Percentiles rank a stretch among this genome's conserved stretches.
These are phyloP conservation scores for Rhodotorula kratochvilovae DNA, from an alignment of 768 basidiomycete genomes.

Conservation along the genomic window DNA sequence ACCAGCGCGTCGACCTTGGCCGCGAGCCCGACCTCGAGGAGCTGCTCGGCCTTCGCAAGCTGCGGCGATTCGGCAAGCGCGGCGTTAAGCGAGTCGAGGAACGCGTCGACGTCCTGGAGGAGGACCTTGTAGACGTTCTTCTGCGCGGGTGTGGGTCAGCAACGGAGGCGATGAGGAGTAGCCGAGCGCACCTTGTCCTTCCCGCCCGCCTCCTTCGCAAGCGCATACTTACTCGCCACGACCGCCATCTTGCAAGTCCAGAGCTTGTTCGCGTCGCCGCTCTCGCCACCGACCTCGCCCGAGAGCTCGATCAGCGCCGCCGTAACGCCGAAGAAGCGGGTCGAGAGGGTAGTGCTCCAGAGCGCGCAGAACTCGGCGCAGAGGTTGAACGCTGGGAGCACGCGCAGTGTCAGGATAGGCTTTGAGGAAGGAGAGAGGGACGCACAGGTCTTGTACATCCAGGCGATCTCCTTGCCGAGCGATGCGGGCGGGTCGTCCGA, in stretches of 20 bases:
- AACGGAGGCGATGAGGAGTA: background rate
- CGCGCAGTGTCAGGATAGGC: background rate
- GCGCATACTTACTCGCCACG: background rate
- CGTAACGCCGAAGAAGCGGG: background rate
- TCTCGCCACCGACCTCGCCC: background rate
- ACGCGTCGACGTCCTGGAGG: background rate
- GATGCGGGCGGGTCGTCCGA: background rate
- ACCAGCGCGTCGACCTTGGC: background rate
- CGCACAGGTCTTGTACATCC: slow-evolving; percentile 16
- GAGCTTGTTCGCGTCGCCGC: background rate
- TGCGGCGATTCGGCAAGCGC: background rate
- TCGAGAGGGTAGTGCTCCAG: background rate
- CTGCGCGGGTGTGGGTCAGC: background rate
- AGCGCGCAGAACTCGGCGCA: background rate
- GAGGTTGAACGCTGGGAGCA: slow-evolving; percentile 9
- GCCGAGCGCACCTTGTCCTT: background rate
- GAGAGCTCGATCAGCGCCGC: slow-evolving; percentile 10
- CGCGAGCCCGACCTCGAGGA: slow-evolving; percentile 1
- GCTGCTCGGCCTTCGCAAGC: background rate
- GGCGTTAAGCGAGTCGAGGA: background rate
- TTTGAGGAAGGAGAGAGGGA: background rate
- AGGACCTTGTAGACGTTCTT: background rate
- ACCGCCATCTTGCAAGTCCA: slow-evolving; percentile 5
- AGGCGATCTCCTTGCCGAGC: slow-evolving; percentile 3
- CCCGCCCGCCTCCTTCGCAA: background rate